Evolutionary conservation across 352 stramenopile genomes (phyloP), one percentile per base, ranked within the genome.

Genomic region (Aphanomyces euteiches): DNA sequence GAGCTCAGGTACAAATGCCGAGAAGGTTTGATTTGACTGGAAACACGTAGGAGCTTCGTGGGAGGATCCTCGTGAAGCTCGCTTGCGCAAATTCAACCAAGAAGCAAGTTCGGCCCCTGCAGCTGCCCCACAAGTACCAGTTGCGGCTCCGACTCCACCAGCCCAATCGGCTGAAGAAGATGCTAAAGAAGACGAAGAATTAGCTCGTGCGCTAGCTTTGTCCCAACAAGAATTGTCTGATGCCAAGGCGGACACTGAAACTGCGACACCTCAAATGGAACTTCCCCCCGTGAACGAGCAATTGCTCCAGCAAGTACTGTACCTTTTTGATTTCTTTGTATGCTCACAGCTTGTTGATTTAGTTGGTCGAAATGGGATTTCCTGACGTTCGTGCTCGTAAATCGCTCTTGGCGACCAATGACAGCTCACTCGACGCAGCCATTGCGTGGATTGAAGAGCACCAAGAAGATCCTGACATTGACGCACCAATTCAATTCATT

Each of bases 381-480:
- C 69, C 80, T 8, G 88, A 95, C 56, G 72, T 96, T 7, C 83
- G 81, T 8, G 83, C 81, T 2, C 83, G 85, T 65, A 96, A 96
- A 73, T 87, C 85, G 38, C 76, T 97, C 67, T 74, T 96, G 61
- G 88, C 87, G 41, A 93, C 87, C 19, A 56, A 56, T 17, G 85
- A 93, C 15, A 77, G 84, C 13, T 79, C 77, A 17, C 43, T 97
- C 28, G 90, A 97, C 50, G 65, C 82, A 21, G 87, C 88, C 0
- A 84, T 97, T 58, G 88, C 92, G 63, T 97, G 90, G 90, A 75
- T 96, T 58, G 83, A 84, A 45, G 87, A 95, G 65, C 89, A 96
- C 72, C 83, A 96, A 70, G 89, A 96, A 15, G 91, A 97, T 47
- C 70, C 77, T 0, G 87, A 96, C 75, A 95, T 97, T 69, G 90